A percentile compares a stretch with the other conserved stretches of the same genome.
Conservation (phyloP, 148 eudicot species). For the Diospyros lotus region DNA sequence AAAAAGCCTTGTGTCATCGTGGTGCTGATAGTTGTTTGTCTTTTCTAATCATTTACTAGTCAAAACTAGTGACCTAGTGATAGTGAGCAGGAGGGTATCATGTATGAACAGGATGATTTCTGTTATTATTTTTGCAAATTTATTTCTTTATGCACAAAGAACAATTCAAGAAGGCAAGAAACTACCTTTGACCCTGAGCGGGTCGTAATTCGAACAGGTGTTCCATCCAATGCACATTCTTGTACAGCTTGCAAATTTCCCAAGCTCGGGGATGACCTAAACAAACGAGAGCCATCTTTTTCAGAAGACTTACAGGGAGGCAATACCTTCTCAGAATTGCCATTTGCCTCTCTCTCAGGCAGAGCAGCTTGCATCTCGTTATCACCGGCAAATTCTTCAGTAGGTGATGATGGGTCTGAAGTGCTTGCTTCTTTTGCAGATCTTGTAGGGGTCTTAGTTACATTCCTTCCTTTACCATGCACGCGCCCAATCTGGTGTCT, state of each 20-base stretch:
- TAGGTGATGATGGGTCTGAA: constrained; percentile 50
- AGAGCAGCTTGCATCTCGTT: constrained; percentile 24
- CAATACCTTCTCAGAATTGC: constrained; percentile 18
- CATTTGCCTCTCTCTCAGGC: constrained; percentile 24
- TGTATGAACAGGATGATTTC: not conserved
- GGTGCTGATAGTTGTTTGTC: not conserved
- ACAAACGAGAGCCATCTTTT: constrained; percentile 16
- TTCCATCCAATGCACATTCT: constrained; percentile 28
- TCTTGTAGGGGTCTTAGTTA: constrained; percentile 14
- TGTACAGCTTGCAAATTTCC: constrained; percentile 22
- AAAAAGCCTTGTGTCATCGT: no score
- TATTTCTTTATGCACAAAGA: not conserved
- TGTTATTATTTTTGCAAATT: not conserved
- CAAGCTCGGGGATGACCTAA: constrained; percentile 17
- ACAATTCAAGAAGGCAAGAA: constrained; percentile 1
- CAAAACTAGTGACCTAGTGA: not conserved
- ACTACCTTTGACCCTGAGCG: constrained; percentile 23
- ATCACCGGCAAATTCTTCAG: constrained; percentile 40
- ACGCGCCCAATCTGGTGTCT: constrained; percentile 29
- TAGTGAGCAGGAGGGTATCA: not conserved
- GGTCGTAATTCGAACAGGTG: constrained; percentile 11
- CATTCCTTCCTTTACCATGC: constrained; percentile 17
- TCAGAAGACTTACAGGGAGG: constrained; percentile 12
- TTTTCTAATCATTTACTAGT: not conserved
- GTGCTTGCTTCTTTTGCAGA: constrained; percentile 25